Base-by-base conservation (phyloP, 768 basidiomycete species). In the Termitomyces sp. region DNA sequence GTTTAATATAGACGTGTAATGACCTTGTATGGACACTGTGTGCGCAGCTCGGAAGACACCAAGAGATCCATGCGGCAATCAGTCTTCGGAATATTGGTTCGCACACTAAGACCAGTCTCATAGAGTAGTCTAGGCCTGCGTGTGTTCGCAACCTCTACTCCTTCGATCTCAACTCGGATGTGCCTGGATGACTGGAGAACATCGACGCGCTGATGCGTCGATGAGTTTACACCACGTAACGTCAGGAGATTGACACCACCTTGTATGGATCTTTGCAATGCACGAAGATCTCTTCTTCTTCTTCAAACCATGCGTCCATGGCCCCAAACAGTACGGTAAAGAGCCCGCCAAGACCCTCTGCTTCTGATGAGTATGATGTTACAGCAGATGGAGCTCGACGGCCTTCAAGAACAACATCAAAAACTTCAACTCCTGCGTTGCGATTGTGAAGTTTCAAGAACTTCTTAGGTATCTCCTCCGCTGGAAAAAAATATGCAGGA, bases 201-300 rank as follows among this genome's bases (percentile, higher is more conserved):
- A 57, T 88, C 86, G 28, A 86, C 68, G 14, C 86, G 80, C 85
- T 87, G 55, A 34, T n/a, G 14, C 10, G 16, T 35, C 25, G n/a
- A 30, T 32, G 21, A 23, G 45, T n/a, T 17, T 21, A 21, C 27
- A 43, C 21, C 21, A 52, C 23, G 27, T 25, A 40, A 25, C 30
- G 35, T 49, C 27, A 40, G 28, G 12, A 23, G 21, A 8, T 25
- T 46, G 41, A 17, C 32, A 65, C 42, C 3, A 85, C 85, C 75
- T 88, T 87, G 69, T 85, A 88, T 1, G 85, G 84, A 64, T 88
- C 85, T 61, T 82, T 86, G 8, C 83, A 81, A 57, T 88, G 85
- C 2, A 76, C 71, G 55, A 74, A 81, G 32, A 86, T 76, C 54
- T 80, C 67, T 47, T 88, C 84, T 48, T 86, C 85, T 63, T 87